These are phyloP conservation scores for Aspergillus sp. DNA, from an alignment of 2,329 filamentous ascomycete species.

Conservation along the genomic window DNA sequence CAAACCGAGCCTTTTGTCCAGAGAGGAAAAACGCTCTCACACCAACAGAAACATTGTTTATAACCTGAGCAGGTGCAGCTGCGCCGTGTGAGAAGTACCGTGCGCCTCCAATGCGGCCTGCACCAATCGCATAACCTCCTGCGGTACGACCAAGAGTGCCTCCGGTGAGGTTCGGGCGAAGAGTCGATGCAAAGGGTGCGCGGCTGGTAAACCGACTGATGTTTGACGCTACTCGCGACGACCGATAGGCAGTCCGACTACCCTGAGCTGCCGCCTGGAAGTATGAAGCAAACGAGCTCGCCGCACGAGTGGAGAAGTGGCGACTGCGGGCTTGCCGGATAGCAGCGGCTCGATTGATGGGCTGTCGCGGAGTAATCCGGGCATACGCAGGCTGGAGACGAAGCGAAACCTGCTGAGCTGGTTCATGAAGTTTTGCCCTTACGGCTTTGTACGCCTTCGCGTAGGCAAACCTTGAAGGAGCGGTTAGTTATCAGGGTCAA, in stretches of 20 bases:
- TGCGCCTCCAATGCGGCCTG: slow-evolving; percentile 67
- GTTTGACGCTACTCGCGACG: slow-evolving; percentile 56
- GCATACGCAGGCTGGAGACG: slow-evolving; percentile 61
- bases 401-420: slow-evolving; percentile 39
- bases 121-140: slow-evolving; percentile 79
- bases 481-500: slow-evolving; percentile 22
- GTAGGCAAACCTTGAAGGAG: slow-evolving; percentile 44
- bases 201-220: slow-evolving; percentile 67
- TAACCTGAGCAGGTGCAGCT: slow-evolving; percentile 80
- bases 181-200: slow-evolving; percentile 81
- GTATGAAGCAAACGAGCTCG: slow-evolving; percentile 52
- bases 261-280: slow-evolving; percentile 43
- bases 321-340: slow-evolving; percentile 65
- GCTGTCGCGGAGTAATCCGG: slow-evolving; percentile 57
- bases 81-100: slow-evolving; percentile 90
- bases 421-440: slow-evolving; percentile 43
- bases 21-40: slow-evolving; percentile 91
- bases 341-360: slow-evolving; percentile 60
- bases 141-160: slow-evolving; percentile 80
- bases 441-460: slow-evolving; percentile 47
- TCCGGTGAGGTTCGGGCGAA: slow-evolving; percentile 89
- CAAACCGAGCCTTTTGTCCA: slow-evolving; percentile 83
- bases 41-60: slow-evolving; percentile 92
- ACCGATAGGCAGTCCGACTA: slow-evolving; percentile 54
- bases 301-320: slow-evolving; percentile 59